Percentiles rank a stretch among this genome's conserved stretches.
Conservation (phyloP, 257 asterid species). For the Prunella vulgaris region DNA sequence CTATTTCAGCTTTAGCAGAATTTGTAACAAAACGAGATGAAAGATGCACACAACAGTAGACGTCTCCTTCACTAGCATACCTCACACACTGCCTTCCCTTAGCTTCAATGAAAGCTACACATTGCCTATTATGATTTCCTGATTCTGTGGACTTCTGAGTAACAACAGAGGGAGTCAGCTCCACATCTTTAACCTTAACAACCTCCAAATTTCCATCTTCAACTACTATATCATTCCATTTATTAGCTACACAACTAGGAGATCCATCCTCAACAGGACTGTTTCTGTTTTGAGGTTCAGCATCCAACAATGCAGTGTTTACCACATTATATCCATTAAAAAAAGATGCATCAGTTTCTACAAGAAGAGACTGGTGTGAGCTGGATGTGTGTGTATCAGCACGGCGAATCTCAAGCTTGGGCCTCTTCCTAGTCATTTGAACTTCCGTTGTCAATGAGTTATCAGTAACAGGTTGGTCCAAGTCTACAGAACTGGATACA, state of each 20-base stretch:
- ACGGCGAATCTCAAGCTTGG: slow-evolving; percentile 98
- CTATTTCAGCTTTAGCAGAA: slow-evolving; percentile 52
- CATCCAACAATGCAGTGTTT: slow-evolving; percentile 35
- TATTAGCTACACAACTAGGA: slow-evolving; percentile 37
- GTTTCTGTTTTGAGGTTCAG: slow-evolving; percentile 39
- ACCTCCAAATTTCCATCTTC: slow-evolving; percentile 51
- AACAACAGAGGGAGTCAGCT: slow-evolving; percentile 44
- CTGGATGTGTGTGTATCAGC: slow-evolving; percentile 68
- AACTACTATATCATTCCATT: slow-evolving; percentile 68
- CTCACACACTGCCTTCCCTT: slow-evolving; percentile 97
- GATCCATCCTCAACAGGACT: slow-evolving; percentile 35
- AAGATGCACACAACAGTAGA: slow-evolving; percentile 93
- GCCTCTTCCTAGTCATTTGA: slow-evolving; percentile 75
- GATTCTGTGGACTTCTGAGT: slow-evolving; percentile 38
- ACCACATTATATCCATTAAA: slow-evolving; percentile 39
- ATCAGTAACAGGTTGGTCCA: slow-evolving; percentile 44
- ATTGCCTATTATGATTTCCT: slow-evolving; percentile 65
- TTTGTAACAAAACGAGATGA: slow-evolving; percentile 57
- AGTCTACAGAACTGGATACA: slow-evolving; percentile 30
- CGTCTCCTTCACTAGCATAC: slow-evolving; percentile 86
- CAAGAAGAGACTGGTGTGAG: slow-evolving; percentile 48
- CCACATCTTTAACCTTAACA: slow-evolving; percentile 39
- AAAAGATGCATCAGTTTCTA: slow-evolving; percentile 44
- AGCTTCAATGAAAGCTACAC: slow-evolving; percentile 81
- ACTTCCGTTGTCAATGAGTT: slow-evolving; percentile 40